Evolutionary conservation across 2,329 filamentous ascomycete genomes (phyloP).

Genomic region (Chaetomiaceae sp.): DNA sequence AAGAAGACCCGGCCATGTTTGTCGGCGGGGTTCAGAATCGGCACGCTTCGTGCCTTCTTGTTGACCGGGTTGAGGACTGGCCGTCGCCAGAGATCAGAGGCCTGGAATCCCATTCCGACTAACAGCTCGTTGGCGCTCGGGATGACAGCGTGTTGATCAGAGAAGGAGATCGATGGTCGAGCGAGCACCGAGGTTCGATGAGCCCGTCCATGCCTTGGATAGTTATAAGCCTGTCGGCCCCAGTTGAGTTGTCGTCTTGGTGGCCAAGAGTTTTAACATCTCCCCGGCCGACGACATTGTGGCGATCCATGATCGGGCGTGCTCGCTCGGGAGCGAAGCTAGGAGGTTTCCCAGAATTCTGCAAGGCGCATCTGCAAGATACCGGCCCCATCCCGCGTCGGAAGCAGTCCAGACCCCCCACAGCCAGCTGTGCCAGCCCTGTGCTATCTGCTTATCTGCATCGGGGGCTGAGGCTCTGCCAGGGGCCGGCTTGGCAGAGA

Average conservation of each 20-base stretch:
- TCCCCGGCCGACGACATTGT: too few species aligned
- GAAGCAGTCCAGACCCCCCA: constrained; percentile 11
- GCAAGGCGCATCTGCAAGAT: constrained; percentile 1
- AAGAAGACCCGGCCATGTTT: constrained; percentile 83
- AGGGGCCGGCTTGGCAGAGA: constrained; percentile 16
- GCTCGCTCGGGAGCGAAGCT: too few species aligned
- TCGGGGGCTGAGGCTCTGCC: constrained; percentile 9
- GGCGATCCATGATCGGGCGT: too few species aligned
- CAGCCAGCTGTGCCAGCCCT: constrained; percentile 4
- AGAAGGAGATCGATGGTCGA: too few species aligned
- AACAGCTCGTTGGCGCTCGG: background rate
- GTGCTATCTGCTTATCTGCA: constrained; percentile 16
- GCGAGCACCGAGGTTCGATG: too few species aligned
- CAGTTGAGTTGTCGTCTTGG: too few species aligned
- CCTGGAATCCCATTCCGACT: constrained; percentile 17
- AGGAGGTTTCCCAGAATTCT: background rate
- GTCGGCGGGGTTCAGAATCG: constrained; percentile 71
- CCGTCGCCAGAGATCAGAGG: constrained; percentile 19
- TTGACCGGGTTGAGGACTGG: constrained; percentile 69
- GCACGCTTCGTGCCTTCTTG: constrained; percentile 75
- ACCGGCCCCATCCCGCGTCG: constrained; percentile 2
- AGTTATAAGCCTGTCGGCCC: too few species aligned
- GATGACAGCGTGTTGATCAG: too few species aligned
- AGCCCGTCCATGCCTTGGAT: too few species aligned
- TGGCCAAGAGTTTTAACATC: too few species aligned